These are phyloP conservation scores for Mortierella alpina DNA, from an alignment of 192 early-diverging fungal genomes.

Conservation along the genomic window DNA sequence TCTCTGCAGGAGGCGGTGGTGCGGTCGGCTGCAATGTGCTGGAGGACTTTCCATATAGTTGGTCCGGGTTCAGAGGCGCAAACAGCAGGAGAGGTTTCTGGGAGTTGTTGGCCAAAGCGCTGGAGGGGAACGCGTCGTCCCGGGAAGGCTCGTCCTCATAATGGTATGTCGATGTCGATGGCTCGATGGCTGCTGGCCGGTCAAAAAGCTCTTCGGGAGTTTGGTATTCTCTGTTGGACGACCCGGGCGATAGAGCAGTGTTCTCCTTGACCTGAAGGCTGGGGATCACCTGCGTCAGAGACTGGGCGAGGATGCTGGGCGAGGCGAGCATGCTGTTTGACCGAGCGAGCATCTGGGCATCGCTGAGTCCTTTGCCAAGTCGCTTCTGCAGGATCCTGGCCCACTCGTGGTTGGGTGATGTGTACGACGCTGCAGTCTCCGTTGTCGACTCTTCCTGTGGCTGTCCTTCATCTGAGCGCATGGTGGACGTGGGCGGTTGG, in stretches of 20 bases:
- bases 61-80: slow-evolving; percentile 43
- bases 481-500: not conserved
- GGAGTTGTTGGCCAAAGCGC: slow-evolving; percentile 10
- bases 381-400: slow-evolving; percentile 37
- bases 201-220: slow-evolving; percentile 53
- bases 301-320: slow-evolving; percentile 48
- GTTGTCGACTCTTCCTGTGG: not conserved
- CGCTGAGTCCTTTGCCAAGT: slow-evolving; percentile 38
- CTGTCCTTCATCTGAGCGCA: not conserved
- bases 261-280: slow-evolving; percentile 50
- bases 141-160: slow-evolving; percentile 17
- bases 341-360: slow-evolving; percentile 38
- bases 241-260: slow-evolving; percentile 13
- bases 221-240: slow-evolving; percentile 30
- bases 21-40: slow-evolving; percentile 22
- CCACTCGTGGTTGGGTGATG: slow-evolving; percentile 49
- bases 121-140: slow-evolving; percentile 41
- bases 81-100: slow-evolving; percentile 31
- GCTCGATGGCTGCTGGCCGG: slow-evolving; percentile 40
- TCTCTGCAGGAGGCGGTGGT: slow-evolving; percentile 17
- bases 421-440: slow-evolving; percentile 34
- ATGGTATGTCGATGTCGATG: slow-evolving; percentile 13
- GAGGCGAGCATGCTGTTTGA: slow-evolving; percentile 53
- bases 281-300: slow-evolving; percentile 44
- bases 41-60: slow-evolving; percentile 21